Conservation (phyloP, 2,329 filamentous ascomycete genomes). For the Botrytis fabae region DNA sequence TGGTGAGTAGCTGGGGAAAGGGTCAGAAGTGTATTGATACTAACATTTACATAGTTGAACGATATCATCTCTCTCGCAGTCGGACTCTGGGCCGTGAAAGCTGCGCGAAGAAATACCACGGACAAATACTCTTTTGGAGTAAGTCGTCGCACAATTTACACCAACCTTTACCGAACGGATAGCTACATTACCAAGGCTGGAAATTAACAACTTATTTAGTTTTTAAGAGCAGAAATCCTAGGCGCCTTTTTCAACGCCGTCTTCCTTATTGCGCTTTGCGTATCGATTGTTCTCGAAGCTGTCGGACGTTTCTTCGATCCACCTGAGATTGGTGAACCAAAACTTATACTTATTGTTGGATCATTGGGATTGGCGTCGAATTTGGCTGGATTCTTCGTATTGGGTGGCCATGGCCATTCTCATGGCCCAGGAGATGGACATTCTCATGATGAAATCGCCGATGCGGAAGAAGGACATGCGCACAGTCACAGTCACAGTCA, state of each 20-base stretch:
- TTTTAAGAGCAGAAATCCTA: constrained; percentile 94
- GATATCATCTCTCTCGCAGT: constrained; percentile 94
- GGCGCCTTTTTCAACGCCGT: constrained; percentile 97
- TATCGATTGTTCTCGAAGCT: constrained; percentile 95
- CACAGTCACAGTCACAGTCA: constrained; percentile 49
- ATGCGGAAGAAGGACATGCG: constrained; percentile 41
- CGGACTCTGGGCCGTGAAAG: constrained; percentile 91
- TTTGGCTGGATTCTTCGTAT: constrained; percentile 81
- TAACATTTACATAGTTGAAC: constrained; percentile 66
- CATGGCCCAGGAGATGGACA: constrained; percentile 63
- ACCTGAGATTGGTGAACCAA: constrained; percentile 80
- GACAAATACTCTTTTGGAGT: constrained; percentile 95
- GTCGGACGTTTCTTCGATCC: constrained; percentile 90
- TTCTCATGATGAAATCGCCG: constrained; percentile 40
- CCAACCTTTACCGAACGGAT: constrained; percentile 2
- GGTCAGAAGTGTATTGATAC: constrained; percentile 9
- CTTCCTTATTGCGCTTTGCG: constrained; percentile 92
- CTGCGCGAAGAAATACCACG: constrained; percentile 79
- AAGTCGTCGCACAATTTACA: constrained; percentile 43
- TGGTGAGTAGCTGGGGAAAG: constrained; percentile 57
- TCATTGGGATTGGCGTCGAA: constrained; percentile 85
- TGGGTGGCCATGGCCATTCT: constrained; percentile 89
- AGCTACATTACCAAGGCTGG: constrained; percentile 32
- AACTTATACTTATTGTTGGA: constrained; percentile 86
- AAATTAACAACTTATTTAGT: constrained; percentile 51